Conservation (phyloP, 441 rosid genomes). For the Erodium chrysanthum region DNA sequence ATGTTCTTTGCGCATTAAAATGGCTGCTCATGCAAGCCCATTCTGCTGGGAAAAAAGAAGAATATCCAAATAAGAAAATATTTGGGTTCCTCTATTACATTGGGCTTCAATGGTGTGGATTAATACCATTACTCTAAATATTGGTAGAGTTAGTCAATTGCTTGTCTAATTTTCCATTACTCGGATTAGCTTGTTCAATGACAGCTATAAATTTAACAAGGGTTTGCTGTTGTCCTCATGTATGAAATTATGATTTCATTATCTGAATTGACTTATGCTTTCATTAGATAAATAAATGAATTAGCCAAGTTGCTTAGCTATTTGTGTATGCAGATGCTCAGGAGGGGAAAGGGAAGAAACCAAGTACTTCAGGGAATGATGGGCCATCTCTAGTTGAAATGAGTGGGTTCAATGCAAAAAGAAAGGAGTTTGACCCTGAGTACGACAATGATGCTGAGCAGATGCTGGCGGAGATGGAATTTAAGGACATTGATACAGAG, state of each 20-base stretch:
- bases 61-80: not conserved
- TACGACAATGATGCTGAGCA: constrained; percentile 93
- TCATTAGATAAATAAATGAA: not conserved
- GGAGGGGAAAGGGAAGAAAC: constrained; percentile 11
- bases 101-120: not conserved
- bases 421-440: constrained; percentile 84
- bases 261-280: not conserved
- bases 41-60: not conserved
- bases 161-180: not conserved
- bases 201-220: not conserved
- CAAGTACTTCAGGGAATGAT: constrained; percentile 30
- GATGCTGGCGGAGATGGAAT: constrained; percentile 92
- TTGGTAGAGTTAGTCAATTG: not conserved
- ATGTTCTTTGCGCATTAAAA: not conserved
- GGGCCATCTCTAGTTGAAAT: constrained; percentile 55
- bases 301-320: not conserved
- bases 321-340: not conserved
- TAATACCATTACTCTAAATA: not conserved
- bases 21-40: constrained; percentile 11
- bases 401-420: constrained; percentile 69
- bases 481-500: constrained; percentile 71
- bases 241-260: not conserved
- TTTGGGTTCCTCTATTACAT: not conserved
- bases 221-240: not conserved
- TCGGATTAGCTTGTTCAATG: not conserved